Evolutionary conservation across 805 yeast species (phyloP).

Genomic region (Hanseniaspora valbyensis): DNA sequence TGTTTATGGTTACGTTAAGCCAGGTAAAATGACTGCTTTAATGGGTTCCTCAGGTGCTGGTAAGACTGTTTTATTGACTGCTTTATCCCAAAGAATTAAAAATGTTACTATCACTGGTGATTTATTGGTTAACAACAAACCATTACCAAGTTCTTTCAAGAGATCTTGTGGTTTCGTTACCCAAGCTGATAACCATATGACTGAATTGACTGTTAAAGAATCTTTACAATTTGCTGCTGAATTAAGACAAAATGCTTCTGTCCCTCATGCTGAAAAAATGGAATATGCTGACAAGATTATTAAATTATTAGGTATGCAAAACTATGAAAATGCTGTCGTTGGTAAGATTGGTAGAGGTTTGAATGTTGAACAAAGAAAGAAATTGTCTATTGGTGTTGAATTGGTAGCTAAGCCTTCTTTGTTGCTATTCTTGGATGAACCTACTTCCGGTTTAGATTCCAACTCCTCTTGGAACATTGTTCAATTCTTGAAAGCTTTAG

Average conservation of each 20-base stretch:
- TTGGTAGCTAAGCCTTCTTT: conserved; percentile 58
- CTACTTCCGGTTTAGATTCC: conserved; percentile 61
- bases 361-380: conserved; percentile 58
- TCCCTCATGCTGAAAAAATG: conserved; percentile 47
- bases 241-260: conserved; percentile 54
- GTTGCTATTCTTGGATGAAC: conserved; percentile 56
- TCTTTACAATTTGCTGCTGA: conserved; percentile 61
- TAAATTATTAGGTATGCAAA: conserved; percentile 53
- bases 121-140: conserved; percentile 58
- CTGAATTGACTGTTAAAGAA: conserved; percentile 62
- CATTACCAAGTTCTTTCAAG: conserved; percentile 51
- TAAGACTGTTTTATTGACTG: conserved; percentile 65
- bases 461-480: conserved; percentile 62
- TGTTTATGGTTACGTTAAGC: conserved; percentile 64
- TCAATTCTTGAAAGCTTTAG: conserved; percentile 53
- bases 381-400: conserved; percentile 60
- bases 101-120: conserved; percentile 65
- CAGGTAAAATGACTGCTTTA: conserved; percentile 69
- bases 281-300: conserved; percentile 62
- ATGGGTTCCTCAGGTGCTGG: conserved; percentile 89
- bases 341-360: conserved; percentile 67
- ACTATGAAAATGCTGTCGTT: conserved; percentile 67
- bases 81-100: conserved; percentile 58
- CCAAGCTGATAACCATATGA: conserved; percentile 68
- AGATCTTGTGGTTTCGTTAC: conserved; percentile 72